Evolutionary conservation across 306 rosid species (phyloP), one percentile per base, ranked within the genome.

Genomic region (Casuarina equisetifolia): DNA sequence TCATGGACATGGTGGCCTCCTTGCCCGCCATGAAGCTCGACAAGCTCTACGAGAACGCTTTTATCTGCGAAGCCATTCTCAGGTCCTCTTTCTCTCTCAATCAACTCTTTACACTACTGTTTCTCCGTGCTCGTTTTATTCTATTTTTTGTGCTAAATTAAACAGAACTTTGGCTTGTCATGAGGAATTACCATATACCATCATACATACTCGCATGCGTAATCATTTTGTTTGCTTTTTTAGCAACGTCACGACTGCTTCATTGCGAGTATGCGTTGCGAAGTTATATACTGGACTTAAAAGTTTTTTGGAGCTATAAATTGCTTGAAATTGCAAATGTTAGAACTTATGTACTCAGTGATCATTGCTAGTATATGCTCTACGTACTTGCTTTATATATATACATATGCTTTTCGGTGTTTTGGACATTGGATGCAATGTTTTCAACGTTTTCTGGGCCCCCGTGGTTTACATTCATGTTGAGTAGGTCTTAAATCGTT

Each of bases 1-100:
- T 92, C 86, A 95, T 95, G 98, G 98, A 95, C 88, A 95, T 95
- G 98, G 98, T 92, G 86, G 95, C 97, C 62, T 86, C 97, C 79
- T 83, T 95, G 91, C 98, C 97, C 40, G 83, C 97, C 88, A 88
- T 89, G 86, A 95, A 92, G 92, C 98, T 95, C 54, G 97, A 92
- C 74, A 85, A 82, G 55, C 96, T 95, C 83, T 95, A 89, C 72
- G 86, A 90, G 40, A 92, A 89, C 69, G 90, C 96, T 2, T 95
- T 95, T 89, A 91, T 95, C 82, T 92, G 98, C 81, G 97, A 92
- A 86, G 97, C 98, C 79, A 92, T 95, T 85, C 91, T 95, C 85
- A 92, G 98, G 98, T 94, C 74, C 43, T 42, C 61, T 2, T 59
- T 77, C 44, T 20, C 64, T 43, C 19, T 70, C 45, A 38, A 35